phyloP scores from a whole-genome alignment of 768 basidiomycete genomes.

The Harrya chromipes region DNA sequence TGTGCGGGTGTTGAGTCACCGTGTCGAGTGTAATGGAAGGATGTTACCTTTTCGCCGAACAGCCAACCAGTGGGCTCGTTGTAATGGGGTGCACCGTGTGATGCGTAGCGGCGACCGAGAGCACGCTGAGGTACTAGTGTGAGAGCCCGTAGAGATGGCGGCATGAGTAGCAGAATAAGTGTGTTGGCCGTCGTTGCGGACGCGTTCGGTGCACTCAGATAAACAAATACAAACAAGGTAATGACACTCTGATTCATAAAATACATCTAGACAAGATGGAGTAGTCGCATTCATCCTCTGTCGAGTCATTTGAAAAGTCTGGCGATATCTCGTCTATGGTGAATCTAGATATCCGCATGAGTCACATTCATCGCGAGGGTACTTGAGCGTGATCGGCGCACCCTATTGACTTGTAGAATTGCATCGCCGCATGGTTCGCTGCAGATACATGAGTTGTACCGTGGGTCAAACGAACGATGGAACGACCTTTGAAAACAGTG shows the following conservation, averaged over 20 bases:
- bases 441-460: conserved; percentile 8
- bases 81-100: conserved; percentile 77
- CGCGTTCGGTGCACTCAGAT: background rate
- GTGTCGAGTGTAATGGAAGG: background rate
- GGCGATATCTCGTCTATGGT: conserved; percentile 52
- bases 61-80: conserved; percentile 87
- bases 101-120: conserved; percentile 52
- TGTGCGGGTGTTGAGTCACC: background rate
- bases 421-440: conserved; percentile 46
- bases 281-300: conserved; percentile 37
- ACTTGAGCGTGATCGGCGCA: conserved; percentile 30
- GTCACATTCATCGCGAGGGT: background rate
- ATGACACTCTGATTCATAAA: background rate
- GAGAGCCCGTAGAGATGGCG: conserved; percentile 45
- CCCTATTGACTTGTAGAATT: conserved; percentile 58
- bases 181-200: background rate
- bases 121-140: conserved; percentile 18
- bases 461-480: background rate
- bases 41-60: conserved; percentile 81
- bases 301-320: conserved; percentile 30
- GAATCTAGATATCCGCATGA: conserved; percentile 43
- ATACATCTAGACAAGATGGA: conserved; percentile 36
- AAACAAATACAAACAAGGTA: conserved; percentile 27
- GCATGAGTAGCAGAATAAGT: conserved; percentile 30
- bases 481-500: conserved; percentile 71